These are phyloP conservation scores for Lablab purpureus DNA, from an alignment of 306 rosid species.

Conservation along the genomic window DNA sequence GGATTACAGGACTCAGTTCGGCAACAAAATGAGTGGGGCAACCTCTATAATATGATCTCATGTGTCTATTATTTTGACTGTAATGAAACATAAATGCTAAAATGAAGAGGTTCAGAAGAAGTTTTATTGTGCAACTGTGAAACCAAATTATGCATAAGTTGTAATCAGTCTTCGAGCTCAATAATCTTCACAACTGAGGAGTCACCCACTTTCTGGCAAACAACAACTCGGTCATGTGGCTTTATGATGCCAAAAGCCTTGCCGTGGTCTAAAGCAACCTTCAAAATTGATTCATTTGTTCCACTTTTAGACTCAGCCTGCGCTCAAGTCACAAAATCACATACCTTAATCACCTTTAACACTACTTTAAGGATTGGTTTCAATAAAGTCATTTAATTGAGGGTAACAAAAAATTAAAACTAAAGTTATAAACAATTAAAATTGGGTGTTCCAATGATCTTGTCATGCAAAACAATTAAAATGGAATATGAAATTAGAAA, in stretches of 20 bases:
- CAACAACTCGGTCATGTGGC: conserved; percentile 87
- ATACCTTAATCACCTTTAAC: not conserved
- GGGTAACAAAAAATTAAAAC: not conserved
- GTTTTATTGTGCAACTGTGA: conserved; percentile 17
- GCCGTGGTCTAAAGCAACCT: conserved; percentile 92
- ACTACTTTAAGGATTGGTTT: not conserved
- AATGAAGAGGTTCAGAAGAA: not conserved
- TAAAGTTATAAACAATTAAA: too few species aligned
- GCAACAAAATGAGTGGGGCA: conserved; percentile 36
- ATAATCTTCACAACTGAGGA: conserved; percentile 90
- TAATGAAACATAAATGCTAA: conserved; percentile 6
- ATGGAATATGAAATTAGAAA: not conserved
- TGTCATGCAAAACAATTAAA: not conserved
- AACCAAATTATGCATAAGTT: not conserved
- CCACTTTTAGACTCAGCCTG: conserved; percentile 84
- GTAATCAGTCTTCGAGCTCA: conserved; percentile 79
- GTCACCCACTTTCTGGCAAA: conserved; percentile 95
- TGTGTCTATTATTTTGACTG: not conserved
- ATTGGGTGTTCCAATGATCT: not conserved
- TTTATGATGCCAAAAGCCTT: conserved; percentile 80
- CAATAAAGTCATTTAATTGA: not conserved
- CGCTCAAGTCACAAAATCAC: conserved; percentile 35
- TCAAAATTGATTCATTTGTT: conserved; percentile 85
- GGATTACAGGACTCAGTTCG: conserved; percentile 32
- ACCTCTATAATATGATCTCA: conserved; percentile 22